Evolutionary conservation across 2,329 filamentous ascomycete species (phyloP).

Genomic region (Plenodomus biglobosus): DNA sequence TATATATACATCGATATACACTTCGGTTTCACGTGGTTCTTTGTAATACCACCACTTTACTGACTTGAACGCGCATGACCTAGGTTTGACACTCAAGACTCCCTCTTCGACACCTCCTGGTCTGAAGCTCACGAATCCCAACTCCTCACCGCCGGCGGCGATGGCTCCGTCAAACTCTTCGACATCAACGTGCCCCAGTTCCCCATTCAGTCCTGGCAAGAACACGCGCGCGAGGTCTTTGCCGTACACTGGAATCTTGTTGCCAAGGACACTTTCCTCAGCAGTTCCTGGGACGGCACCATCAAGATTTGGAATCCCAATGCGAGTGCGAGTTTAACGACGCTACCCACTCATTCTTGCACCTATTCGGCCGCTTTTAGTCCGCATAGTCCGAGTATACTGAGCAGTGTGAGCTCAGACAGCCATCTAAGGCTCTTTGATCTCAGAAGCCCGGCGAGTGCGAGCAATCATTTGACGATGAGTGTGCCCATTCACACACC

Average conservation of each 20-base stretch:
- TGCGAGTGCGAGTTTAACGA: slow-evolving; percentile 71
- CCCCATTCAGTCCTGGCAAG: slow-evolving; percentile 87
- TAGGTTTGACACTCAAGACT: slow-evolving; percentile 95
- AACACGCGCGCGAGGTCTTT: slow-evolving; percentile 92
- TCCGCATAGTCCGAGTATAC: slow-evolving; percentile 79
- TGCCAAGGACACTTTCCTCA: slow-evolving; percentile 86
- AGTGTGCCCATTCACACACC: slow-evolving; percentile 81
- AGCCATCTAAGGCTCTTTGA: slow-evolving; percentile 90
- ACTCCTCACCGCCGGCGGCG: slow-evolving; percentile 82
- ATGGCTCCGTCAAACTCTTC: slow-evolving; percentile 93
- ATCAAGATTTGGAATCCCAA: slow-evolving; percentile 94
- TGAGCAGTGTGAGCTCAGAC: slow-evolving; percentile 87
- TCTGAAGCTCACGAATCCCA: slow-evolving; percentile 97
- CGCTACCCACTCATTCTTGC: slow-evolving; percentile 87
- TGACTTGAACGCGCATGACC: background rate
- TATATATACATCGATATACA: background rate
- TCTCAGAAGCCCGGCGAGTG: slow-evolving; percentile 79
- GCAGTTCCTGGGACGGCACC: slow-evolving; percentile 93
- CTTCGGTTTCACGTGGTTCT: slow-evolving; percentile 11
- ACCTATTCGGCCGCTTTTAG: slow-evolving; percentile 93
- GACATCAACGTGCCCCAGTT: slow-evolving; percentile 80
- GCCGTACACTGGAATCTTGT: slow-evolving; percentile 90
- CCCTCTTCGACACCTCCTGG: slow-evolving; percentile 92
- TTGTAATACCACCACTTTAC: background rate
- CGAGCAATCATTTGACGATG: slow-evolving; percentile 82